Evolutionary conservation across 1,284 basidiomycete species (phyloP), one percentile per base, ranked within the genome.

Genomic region (Fomitopsis pinicola): DNA sequence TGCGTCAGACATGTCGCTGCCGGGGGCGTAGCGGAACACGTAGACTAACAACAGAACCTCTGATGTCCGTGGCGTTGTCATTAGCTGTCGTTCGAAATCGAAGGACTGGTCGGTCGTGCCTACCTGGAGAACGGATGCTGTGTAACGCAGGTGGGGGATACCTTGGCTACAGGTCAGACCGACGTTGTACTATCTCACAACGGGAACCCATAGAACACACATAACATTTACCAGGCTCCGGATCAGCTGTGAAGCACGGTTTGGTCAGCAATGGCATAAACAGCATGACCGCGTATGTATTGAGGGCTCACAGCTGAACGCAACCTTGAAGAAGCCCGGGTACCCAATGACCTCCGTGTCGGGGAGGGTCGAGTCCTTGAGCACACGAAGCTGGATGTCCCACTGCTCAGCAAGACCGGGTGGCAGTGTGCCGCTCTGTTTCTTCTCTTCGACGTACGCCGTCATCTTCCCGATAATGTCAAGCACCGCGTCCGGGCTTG

Each of bases 221-320:
- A 22, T 73, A 73, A 45, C 67, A 66, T 62, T 71, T 74, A 36
- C 64, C 71, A 0, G 65, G 60, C 45, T 57, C 35, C 17, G 72
- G 70, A 0, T 65, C 58, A 42, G 67, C 71, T 71, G 52, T 33
- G 14, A 30, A 4, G 28, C 48, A 12, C 28, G 3, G 5, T 5
- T 26, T 17, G 26, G 42, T 14, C 28, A 36, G 17, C 33, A 7
- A 36, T n/a, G 42, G 14, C 0, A 30, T 22, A 5, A 28, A 57
- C 3, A 19, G 8, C 30, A 10, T n/a, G n/a, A n/a, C n/a, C n/a
- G n/a, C n/a, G n/a, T n/a, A n/a, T 33, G 35, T 10, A 40, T 35
- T 36, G 48, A 14, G 2, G 42, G 54, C 64, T 54, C 28, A 63
- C 64, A 55, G 10, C 19, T n/a, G 44, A 57, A 55, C 2, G 64